Evolutionary conservation across 495 filamentous ascomycete genomes (phyloP), one percentile per base, ranked within the genome.

Genomic region (Pyrenula aspistea): DNA sequence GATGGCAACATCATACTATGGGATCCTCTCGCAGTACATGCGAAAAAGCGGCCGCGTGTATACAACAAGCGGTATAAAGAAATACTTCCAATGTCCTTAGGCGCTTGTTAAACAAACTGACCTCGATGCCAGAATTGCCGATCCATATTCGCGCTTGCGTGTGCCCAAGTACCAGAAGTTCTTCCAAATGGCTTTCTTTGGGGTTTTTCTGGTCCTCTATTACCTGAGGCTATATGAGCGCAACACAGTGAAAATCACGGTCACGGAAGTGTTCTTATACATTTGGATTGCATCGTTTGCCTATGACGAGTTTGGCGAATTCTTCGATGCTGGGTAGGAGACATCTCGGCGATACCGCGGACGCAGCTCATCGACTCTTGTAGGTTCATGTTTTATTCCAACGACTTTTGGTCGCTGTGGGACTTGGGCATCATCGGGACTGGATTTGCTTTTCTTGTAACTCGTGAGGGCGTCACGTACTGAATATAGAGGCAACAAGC

Each of bases 91-190:
- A 52, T 52, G 19, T 12, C 50, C n/a, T 51, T n/a, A 49, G 10
- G 24, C 22, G 20, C 56, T 49, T 53, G 31, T 42, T 66, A 21
- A 2, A 61, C 53, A 22, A 25, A 23, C 55, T 59, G 51, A 59
- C 49, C 24, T 0, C 55, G 51, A 36, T 57, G 50, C 22, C 56
- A 82, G 75, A 60, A 84, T 78, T 49, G 82, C 87, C 25, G 91
- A 95, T 66, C 87, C 86, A 1, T 95, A 86, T 64, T 90, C 85
- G 54, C 81, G 92, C 22, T 76, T 97, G 20, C 76, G 91, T 53
- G 91, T 96, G 0, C 92, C 92, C n/a, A 83, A 85, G 57, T 96
- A 97, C 63, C 83, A 91, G 47, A 96, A 96, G 66, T 79, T 81
- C 8, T 96, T 92, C 61, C 89, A 97, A 68, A 86, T 90, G 20